A percentile compares a stretch with the other conserved stretches of the same genome.
These are phyloP conservation scores for Ustilago esculenta DNA, from an alignment of 1,284 basidiomycete genomes.

Conservation along the genomic window DNA sequence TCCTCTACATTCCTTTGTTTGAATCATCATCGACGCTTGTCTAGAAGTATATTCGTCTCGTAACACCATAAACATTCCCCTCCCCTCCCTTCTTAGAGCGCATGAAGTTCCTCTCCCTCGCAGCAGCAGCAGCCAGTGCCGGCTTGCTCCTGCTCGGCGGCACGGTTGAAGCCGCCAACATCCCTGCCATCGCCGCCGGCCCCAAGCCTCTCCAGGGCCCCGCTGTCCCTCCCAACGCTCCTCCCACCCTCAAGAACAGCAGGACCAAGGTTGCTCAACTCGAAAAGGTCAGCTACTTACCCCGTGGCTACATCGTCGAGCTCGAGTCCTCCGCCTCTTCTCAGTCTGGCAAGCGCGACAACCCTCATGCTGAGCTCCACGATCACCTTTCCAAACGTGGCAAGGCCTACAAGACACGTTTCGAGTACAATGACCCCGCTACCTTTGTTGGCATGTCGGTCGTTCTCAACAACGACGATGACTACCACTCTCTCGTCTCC, in stretches of 20 bases:
- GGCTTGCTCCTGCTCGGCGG: constrained; percentile 30
- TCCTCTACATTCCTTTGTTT: constrained; percentile 4
- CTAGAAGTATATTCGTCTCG: background rate
- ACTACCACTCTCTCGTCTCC: constrained; percentile 35
- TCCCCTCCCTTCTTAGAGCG: background rate
- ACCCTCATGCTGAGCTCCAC: constrained; percentile 43
- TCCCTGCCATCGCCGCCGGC: constrained; percentile 21
- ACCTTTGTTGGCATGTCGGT: constrained; percentile 51
- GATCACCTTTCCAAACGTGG: constrained; percentile 44
- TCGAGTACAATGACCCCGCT: constrained; percentile 45
- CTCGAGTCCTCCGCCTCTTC: constrained; percentile 26
- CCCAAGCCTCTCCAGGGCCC: constrained; percentile 27
- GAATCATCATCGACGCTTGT: background rate
- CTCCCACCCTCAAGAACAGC: constrained; percentile 28
- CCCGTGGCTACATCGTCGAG: constrained; percentile 45
- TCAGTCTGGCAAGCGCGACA: constrained; percentile 27
- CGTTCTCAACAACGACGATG: constrained; percentile 46
- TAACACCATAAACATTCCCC: background rate
- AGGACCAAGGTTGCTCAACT: constrained; percentile 31
- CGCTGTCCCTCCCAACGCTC: constrained; percentile 16
- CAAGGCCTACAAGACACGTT: constrained; percentile 42
- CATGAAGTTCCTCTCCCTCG: constrained; percentile 43
- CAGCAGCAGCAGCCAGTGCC: constrained; percentile 34
- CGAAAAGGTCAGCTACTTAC: constrained; percentile 32
- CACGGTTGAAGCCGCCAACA: constrained; percentile 20